phyloP scores from a whole-genome alignment of 2,329 filamentous ascomycete species.

The Fusarium sororula region DNA sequence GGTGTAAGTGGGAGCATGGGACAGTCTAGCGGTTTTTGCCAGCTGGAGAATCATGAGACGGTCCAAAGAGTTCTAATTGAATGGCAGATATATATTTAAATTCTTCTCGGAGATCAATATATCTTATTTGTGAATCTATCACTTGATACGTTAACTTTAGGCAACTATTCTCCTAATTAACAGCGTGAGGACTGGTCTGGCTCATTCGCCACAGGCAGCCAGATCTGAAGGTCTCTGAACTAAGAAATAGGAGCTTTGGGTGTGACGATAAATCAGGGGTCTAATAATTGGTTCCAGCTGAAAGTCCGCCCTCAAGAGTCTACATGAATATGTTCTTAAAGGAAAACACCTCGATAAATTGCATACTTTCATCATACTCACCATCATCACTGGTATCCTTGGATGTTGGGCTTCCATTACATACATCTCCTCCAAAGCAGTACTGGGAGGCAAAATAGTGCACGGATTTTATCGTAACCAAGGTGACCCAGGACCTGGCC shows the following conservation, averaged over 20 bases:
- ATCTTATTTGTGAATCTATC: not conserved
- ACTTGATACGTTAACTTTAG: slow-evolving; percentile 7
- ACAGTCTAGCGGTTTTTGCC: not conserved
- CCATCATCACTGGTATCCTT: too few relatives aligned
- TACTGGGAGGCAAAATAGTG: not conserved
- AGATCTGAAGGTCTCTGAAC: not conserved
- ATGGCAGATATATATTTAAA: not conserved
- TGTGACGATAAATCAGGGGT: not conserved
- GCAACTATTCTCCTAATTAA: not conserved
- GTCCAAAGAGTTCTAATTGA: not conserved
- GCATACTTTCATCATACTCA: not conserved
- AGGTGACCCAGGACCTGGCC: not conserved
- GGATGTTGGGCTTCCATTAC: not conserved
- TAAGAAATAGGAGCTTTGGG: slow-evolving; percentile 7
- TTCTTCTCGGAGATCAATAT: not conserved
- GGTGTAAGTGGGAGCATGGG: not conserved
- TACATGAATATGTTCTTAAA: not conserved
- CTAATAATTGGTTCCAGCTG: not conserved
- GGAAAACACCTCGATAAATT: not conserved
- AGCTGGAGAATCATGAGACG: not conserved
- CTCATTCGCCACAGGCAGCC: slow-evolving; percentile 22
- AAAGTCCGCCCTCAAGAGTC: not conserved
- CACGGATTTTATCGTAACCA: not conserved
- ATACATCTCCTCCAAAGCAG: not conserved
- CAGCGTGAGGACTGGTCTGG: slow-evolving; percentile 1